phyloP scores from a whole-genome alignment of 306 rosid genomes.

The Acmispon strigosus region DNA sequence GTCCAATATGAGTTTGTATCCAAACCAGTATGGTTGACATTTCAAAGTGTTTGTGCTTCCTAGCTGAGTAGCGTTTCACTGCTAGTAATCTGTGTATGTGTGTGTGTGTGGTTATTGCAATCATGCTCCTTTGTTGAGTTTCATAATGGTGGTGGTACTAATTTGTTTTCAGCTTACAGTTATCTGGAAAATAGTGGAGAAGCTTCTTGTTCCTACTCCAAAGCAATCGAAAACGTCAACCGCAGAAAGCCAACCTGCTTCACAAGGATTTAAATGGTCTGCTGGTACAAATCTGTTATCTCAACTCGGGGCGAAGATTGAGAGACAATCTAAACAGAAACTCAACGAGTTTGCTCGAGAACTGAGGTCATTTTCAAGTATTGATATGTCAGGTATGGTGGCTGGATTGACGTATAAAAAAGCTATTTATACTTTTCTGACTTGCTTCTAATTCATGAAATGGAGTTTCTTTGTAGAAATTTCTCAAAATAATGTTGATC shows the following conservation, averaged over 20 bases:
- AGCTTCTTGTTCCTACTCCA: conserved; percentile 54
- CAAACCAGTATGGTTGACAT: not conserved
- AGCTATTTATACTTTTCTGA: conserved; percentile 6
- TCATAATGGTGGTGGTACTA: conserved; percentile 45
- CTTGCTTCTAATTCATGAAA: conserved; percentile 2
- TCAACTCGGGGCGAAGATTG: conserved; percentile 66
- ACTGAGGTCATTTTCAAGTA: conserved; percentile 66
- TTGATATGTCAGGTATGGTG: conserved; percentile 90
- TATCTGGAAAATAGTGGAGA: conserved; percentile 92
- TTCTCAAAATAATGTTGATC: not conserved
- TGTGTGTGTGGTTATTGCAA: conserved; percentile 10
- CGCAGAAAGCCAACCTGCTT: conserved; percentile 40
- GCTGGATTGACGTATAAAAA: conserved; percentile 6
- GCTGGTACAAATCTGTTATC: conserved; percentile 77
- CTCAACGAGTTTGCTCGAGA: conserved; percentile 89
- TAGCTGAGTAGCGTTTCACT: not conserved
- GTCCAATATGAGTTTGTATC: not conserved
- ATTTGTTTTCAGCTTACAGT: conserved; percentile 86
- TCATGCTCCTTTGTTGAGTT: conserved; percentile 14
- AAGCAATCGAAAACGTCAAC: conserved; percentile 44
- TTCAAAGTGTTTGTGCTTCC: not conserved
- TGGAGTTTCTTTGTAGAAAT: not conserved
- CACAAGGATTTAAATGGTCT: conserved; percentile 75
- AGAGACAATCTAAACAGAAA: conserved; percentile 76
- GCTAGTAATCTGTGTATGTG: not conserved